A percentile compares a stretch with the other conserved stretches of the same genome.
These are phyloP conservation scores for Cucurbita maxima DNA, from an alignment of 306 rosid genomes.

Conservation along the genomic window DNA sequence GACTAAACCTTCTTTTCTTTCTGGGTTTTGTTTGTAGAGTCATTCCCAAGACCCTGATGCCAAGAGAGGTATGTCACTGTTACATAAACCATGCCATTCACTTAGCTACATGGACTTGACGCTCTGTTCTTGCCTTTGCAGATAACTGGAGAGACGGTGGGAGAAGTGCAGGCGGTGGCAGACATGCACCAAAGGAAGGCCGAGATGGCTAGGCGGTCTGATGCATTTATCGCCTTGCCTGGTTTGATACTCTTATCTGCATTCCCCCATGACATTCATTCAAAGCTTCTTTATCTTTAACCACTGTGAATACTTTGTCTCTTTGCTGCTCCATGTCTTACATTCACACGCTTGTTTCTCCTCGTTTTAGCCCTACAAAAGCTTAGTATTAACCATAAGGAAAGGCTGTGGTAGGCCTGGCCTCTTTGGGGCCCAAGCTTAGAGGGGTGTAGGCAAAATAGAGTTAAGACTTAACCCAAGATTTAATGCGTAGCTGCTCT, in stretches of 20 bases:
- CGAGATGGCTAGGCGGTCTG: constrained; percentile 96
- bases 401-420: not conserved
- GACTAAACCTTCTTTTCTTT: not conserved
- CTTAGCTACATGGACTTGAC: not conserved
- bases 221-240: constrained; percentile 98
- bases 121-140: constrained; percentile 21
- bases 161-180: constrained; percentile 96
- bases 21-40: constrained; percentile 34
- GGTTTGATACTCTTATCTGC: constrained; percentile 31
- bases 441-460: not conserved
- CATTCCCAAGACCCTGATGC: constrained; percentile 93
- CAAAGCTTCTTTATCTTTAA: not conserved
- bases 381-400: not conserved
- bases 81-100: constrained; percentile 10
- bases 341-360: not conserved
- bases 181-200: constrained; percentile 99
- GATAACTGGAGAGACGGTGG: constrained; percentile 97
- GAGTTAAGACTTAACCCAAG: not conserved
- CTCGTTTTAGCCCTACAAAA: not conserved
- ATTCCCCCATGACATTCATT: not conserved
- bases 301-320: not conserved
- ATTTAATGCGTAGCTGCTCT: not conserved
- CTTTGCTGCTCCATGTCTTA: not conserved
- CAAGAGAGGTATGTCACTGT: constrained; percentile 72
- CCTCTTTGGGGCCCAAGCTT: not conserved